Conservation (phyloP, 108 stramenopile genomes). For the Stephanodiscus minutulus region DNA sequence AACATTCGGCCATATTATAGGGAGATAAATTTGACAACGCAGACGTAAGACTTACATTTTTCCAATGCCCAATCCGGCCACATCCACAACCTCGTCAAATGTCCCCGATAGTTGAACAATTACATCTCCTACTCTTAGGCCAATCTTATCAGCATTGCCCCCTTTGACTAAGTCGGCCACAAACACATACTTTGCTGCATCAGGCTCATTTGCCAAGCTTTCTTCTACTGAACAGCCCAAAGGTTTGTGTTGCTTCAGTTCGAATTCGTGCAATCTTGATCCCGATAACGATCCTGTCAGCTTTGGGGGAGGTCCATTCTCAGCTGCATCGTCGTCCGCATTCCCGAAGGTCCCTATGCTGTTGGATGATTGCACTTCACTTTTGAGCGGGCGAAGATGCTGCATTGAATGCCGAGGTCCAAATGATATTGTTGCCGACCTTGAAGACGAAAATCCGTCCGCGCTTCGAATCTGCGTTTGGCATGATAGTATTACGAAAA, state of each 20-base stretch:
- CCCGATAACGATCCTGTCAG: constrained; percentile 23
- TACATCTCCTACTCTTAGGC: constrained; percentile 77
- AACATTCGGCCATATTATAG: constrained; percentile 1
- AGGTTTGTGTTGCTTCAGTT: constrained; percentile 60
- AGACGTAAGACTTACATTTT: constrained; percentile 50
- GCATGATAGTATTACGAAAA: constrained; percentile 8
- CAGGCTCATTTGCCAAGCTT: constrained; percentile 60
- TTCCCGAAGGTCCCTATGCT: constrained; percentile 3
- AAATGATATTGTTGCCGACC: background rate
- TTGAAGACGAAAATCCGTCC: constrained; percentile 9
- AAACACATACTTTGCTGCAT: constrained; percentile 61
- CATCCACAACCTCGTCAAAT: constrained; percentile 54
- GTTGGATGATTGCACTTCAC: constrained; percentile 15
- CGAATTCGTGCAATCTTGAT: constrained; percentile 45
- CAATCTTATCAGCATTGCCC: constrained; percentile 66
- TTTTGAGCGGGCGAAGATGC: constrained; percentile 3
- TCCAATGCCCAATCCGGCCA: constrained; percentile 52
- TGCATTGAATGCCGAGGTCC: background rate
- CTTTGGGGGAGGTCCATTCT: constrained; percentile 6
- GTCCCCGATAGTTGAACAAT: constrained; percentile 66
- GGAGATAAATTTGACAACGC: background rate
- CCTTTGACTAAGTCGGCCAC: constrained; percentile 62
- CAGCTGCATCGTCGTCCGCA: constrained; percentile 4
- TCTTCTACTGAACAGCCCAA: constrained; percentile 82
- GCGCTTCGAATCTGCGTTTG: background rate